Conservation (phyloP, 176 grass and related monocot genomes). For the Musa troglodytarum region DNA sequence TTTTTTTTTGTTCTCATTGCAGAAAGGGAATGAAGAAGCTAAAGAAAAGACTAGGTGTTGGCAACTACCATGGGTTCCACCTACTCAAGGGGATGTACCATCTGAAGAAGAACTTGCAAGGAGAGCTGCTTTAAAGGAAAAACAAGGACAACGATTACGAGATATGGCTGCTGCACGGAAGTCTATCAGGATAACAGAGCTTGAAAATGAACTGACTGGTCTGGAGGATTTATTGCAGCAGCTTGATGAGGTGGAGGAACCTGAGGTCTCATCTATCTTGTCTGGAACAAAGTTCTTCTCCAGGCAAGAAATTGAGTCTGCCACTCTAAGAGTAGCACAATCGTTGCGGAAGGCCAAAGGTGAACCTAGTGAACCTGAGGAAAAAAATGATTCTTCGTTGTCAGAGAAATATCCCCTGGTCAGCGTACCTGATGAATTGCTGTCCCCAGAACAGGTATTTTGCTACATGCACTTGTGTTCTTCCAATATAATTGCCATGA, state of each 20-base stretch:
- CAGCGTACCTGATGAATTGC: constrained; percentile 65
- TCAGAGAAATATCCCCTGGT: constrained; percentile 82
- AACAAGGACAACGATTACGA: constrained; percentile 77
- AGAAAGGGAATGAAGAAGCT: constrained; percentile 81
- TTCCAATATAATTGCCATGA: neutral
- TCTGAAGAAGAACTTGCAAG: constrained; percentile 94
- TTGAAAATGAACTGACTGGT: constrained; percentile 59
- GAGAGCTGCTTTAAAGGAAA: constrained; percentile 88
- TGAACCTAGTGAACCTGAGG: constrained; percentile 54
- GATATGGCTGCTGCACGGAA: constrained; percentile 89
- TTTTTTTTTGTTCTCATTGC: constrained; percentile 23
- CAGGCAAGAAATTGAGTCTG: constrained; percentile 82
- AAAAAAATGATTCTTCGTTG: constrained; percentile 45
- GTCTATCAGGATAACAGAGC: constrained; percentile 58
- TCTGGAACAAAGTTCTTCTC: constrained; percentile 52
- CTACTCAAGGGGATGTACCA: constrained; percentile 74
- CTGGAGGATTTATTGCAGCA: constrained; percentile 62
- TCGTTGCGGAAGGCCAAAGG: constrained; percentile 87
- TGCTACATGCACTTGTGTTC: neutral
- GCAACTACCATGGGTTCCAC: constrained; percentile 93
- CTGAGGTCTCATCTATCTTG: constrained; percentile 51
- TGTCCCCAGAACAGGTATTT: constrained; percentile 74
- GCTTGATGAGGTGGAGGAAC: constrained; percentile 64
- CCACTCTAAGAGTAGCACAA: constrained; percentile 51
- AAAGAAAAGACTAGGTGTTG: constrained; percentile 88